Base-by-base conservation (phyloP, 176 grass and related monocot genomes). In the Raddia distichophylla region DNA sequence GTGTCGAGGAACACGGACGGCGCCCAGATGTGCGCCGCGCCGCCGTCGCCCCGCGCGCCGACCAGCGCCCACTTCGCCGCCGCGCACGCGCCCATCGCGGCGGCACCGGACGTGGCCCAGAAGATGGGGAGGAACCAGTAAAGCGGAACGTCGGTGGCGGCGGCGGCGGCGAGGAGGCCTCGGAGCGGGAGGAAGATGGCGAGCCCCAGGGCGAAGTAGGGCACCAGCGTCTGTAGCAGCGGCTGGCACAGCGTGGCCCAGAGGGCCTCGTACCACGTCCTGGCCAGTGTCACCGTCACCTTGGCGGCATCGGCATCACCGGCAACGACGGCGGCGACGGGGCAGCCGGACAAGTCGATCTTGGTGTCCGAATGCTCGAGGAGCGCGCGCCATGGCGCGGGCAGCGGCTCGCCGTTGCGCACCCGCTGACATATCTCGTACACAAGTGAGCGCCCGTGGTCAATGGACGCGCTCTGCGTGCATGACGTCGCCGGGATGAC, bases 201-300 rank as follows among this genome's bases (percentile, higher is more conserved):
- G 0, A 88, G 68, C 10, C 91, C 91, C 62, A 94, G 2, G 58
- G 66, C 22, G 34, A 91, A 84, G 79, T 84, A 86, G 0, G 91
- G 86, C 49, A 86, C 64, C 50, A 91, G 56, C 0, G 80, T 94
- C 57, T 94, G 91, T 66, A 90, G 87, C 79, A 94, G 77, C 13
- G 91, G 91, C 71, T 94, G 91, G 77, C 79, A 94, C 61, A 88
- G n/a, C 60, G 65, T 84, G 60, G 83, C 91, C 91, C 88, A 94
- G 37, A 94, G 71, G 8, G 80, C 69, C 68, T 94, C 76, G 78
- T 74, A 70, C 86, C 91, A 81, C 52, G 88, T 81, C 86, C 88
- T 86, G 0, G 86, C 88, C 46, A 94, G 73, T 6, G 86, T 91
- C 51, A 88, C 75, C 58, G 86, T 91, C 51, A 88, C 75, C 58